Evolutionary conservation across 208 protist species (phyloP).

Genomic region (Trypanosoma grayi): DNA sequence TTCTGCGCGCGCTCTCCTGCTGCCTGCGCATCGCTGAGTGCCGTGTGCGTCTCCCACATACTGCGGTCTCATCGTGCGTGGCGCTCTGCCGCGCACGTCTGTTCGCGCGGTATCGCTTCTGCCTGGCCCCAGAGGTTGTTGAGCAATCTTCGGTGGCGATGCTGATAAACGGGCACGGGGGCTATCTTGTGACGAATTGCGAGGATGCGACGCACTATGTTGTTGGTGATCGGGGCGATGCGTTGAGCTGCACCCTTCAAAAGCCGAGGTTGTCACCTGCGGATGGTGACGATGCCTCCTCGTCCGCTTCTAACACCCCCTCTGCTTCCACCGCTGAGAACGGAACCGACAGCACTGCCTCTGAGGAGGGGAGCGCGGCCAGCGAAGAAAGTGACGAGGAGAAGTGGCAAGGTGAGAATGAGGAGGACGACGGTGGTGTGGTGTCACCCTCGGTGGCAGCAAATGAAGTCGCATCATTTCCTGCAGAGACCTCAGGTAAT

Average conservation of each 20-base stretch:
- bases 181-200: slow-evolving; percentile 29
- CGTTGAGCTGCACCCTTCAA: neutral
- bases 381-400: neutral
- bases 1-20: slow-evolving; percentile 60
- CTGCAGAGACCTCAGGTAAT: neutral
- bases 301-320: neutral
- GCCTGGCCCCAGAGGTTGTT: slow-evolving; percentile 13
- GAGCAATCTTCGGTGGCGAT: slow-evolving; percentile 27
- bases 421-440: neutral
- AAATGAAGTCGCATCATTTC: neutral
- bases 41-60: slow-evolving; percentile 64
- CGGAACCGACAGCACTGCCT: neutral
- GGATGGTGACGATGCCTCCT: neutral
- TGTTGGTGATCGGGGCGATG: neutral
- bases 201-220: slow-evolving; percentile 71
- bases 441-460: neutral
- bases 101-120: slow-evolving; percentile 68
- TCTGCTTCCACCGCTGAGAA: neutral
- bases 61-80: slow-evolving; percentile 42
- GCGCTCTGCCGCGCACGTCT: slow-evolving; percentile 40
- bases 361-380: neutral
- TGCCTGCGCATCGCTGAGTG: slow-evolving; percentile 65
- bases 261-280: neutral
- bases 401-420: neutral
- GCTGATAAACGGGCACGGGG: slow-evolving; percentile 50